Conservation (phyloP, 2,329 filamentous ascomycete genomes). For the Neofusicoccum cordaticola region DNA sequence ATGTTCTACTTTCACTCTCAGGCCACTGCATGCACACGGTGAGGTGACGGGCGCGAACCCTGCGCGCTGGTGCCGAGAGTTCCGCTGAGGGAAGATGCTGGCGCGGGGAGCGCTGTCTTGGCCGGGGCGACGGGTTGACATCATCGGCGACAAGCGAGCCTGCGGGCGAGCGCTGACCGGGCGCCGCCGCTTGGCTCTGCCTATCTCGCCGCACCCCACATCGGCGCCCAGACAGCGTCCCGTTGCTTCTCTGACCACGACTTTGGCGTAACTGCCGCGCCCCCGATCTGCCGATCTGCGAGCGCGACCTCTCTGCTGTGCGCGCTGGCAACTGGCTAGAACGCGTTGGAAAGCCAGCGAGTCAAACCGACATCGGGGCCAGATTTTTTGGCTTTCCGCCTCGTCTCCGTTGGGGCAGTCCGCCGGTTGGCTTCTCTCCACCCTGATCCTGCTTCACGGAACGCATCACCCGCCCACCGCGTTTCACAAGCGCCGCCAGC, state of each 20-base stretch:
- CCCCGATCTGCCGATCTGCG: neutral
- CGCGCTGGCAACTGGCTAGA: neutral
- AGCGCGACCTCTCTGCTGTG: neutral
- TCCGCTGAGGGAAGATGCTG: conserved; percentile 7
- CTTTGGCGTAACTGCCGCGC: conserved; percentile 9
- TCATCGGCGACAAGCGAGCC: conserved; percentile 9
- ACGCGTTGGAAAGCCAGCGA: neutral
- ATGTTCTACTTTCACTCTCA: neutral
- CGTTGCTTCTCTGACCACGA: conserved; percentile 13
- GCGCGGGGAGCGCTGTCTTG: neutral
- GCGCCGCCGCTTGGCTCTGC: neutral
- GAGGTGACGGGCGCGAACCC: neutral
- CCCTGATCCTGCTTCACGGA: neutral
- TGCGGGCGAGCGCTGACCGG: neutral
- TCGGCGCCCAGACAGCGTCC: neutral
- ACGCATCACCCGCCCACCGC: neutral
- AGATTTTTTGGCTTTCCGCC: neutral
- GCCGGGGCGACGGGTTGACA: neutral
- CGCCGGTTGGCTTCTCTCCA: neutral
- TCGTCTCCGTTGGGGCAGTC: neutral
- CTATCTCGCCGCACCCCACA: conserved; percentile 10
- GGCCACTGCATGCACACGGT: neutral
- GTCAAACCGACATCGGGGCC: conserved; percentile 3
- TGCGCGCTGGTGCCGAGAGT: conserved; percentile 1
- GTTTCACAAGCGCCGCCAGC: conserved; percentile 5